Conservation (phyloP, 2,329 filamentous ascomycete genomes). For the Colletotrichum truncatum region DNA sequence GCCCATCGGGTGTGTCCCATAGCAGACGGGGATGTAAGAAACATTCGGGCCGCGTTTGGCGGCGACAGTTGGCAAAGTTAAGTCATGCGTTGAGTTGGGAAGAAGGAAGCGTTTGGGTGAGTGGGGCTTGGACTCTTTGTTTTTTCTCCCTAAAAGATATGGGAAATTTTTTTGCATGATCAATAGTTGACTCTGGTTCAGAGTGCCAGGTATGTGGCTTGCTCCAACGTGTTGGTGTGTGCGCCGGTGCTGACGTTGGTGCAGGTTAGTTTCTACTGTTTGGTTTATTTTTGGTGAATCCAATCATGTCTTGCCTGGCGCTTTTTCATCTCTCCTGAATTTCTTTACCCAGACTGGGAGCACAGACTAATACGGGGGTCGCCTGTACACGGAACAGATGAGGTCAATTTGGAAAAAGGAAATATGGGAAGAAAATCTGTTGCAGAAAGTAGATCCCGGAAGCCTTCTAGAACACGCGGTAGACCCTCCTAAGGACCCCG, state of each 20-base stretch:
- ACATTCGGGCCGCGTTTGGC: not conserved
- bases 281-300: not conserved
- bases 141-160: not conserved
- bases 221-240: conserved; percentile 10
- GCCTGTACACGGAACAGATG: not conserved
- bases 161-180: conserved; percentile 13
- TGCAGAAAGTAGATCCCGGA: conserved; percentile 27
- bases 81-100: not conserved
- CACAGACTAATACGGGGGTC: not conserved
- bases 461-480: conserved; percentile 27
- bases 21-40: not conserved
- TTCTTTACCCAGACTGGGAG: not conserved
- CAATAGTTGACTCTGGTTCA: conserved; percentile 15
- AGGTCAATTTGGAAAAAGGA: conserved; percentile 7
- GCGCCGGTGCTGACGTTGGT: not conserved
- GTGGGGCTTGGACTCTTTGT: conserved; percentile 4
- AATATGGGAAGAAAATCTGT: conserved; percentile 3
- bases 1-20: not conserved
- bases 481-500: conserved; percentile 19
- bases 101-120: not conserved
- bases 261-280: not conserved
- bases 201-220: not conserved
- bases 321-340: not conserved
- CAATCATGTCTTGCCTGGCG: too few relatives aligned
- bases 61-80: not conserved